Conservation (phyloP, 1,284 basidiomycete genomes). For the Vanrija pseudolonga region DNA sequence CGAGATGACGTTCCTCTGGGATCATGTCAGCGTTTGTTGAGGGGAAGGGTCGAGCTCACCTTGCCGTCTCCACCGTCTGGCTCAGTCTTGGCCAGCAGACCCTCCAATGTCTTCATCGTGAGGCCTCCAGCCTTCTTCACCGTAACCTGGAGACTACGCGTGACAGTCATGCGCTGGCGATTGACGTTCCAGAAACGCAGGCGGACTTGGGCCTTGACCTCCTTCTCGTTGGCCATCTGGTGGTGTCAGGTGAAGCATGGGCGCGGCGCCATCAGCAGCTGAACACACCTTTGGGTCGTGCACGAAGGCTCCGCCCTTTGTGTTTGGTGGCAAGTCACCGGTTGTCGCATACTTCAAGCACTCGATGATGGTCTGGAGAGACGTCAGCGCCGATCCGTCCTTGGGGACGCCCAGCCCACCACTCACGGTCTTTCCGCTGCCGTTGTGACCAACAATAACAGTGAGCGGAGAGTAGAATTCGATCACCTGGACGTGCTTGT, state of each 20-base stretch:
- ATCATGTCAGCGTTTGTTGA: slow-evolving; percentile 2
- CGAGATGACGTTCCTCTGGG: slow-evolving; percentile 78
- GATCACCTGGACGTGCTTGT: slow-evolving; percentile 90
- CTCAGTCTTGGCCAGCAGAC: slow-evolving; percentile 73
- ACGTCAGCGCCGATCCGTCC: slow-evolving; percentile 1
- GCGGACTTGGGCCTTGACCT: slow-evolving; percentile 97
- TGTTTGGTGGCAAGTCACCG: slow-evolving; percentile 95
- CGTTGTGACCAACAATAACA: slow-evolving; percentile 98
- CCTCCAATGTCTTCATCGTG: slow-evolving; percentile 98
- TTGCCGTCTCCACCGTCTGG: slow-evolving; percentile 64
- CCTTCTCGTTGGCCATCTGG: slow-evolving; percentile 92
- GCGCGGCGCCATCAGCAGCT: background rate
- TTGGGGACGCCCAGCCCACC: background rate
- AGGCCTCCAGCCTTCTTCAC: slow-evolving; percentile 81
- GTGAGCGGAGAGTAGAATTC: slow-evolving; percentile 98
- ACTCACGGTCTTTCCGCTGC: slow-evolving; percentile 86
- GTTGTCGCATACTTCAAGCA: slow-evolving; percentile 99
- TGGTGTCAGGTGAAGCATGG: background rate
- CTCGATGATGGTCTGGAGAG: slow-evolving; percentile 83
- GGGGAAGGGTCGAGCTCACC: slow-evolving; percentile 50
- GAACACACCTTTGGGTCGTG: slow-evolving; percentile 78
- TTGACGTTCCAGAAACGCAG: slow-evolving; percentile 89
- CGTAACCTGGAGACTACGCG: slow-evolving; percentile 88
- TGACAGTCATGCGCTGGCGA: slow-evolving; percentile 82
- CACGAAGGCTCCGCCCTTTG: slow-evolving; percentile 94